A percentile compares a stretch with the other conserved stretches of the same genome.
Evolutionary conservation across 2,329 filamentous ascomycete genomes (phyloP).

Genomic region (Coleophoma crateriformis): DNA sequence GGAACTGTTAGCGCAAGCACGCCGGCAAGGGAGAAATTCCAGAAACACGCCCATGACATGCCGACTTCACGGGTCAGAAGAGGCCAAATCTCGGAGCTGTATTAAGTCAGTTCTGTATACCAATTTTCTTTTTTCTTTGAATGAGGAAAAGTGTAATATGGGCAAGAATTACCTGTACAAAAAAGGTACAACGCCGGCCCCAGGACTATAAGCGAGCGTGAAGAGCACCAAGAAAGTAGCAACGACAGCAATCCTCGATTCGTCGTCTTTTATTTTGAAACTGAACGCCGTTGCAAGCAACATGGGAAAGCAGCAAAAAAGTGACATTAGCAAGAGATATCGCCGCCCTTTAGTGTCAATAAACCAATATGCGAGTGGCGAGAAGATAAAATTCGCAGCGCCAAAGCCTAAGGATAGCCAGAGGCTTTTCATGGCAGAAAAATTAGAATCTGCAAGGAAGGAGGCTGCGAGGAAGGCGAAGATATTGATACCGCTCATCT

Average conservation of each 20-base stretch:
- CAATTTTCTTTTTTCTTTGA: not conserved
- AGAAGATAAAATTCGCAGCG: conserved; percentile 56
- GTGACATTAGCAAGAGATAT: conserved; percentile 54
- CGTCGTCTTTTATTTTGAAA: conserved; percentile 36
- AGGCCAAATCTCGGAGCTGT: not conserved
- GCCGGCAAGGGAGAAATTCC: not conserved
- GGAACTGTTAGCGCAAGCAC: not conserved
- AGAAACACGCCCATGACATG: conserved; percentile 1
- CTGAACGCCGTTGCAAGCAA: conserved; percentile 50
- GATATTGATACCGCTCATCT: conserved; percentile 33
- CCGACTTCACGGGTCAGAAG: not conserved
- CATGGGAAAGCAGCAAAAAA: conserved; percentile 59
- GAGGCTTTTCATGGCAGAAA: conserved; percentile 42
- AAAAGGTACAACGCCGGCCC: not conserved
- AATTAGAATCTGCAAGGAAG: conserved; percentile 38
- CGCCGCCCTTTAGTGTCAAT: conserved; percentile 62
- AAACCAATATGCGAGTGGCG: conserved; percentile 57
- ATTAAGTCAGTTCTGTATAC: not conserved
- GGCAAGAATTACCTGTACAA: not conserved
- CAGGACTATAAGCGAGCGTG: not conserved
- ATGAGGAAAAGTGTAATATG: not conserved
- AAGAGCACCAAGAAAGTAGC: not conserved
- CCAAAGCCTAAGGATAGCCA: conserved; percentile 59
- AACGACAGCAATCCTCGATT: not conserved
- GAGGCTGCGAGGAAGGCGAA: conserved; percentile 38